Evolutionary conservation across 768 basidiomycete species (phyloP).

Genomic region (Astraeus odoratus): DNA sequence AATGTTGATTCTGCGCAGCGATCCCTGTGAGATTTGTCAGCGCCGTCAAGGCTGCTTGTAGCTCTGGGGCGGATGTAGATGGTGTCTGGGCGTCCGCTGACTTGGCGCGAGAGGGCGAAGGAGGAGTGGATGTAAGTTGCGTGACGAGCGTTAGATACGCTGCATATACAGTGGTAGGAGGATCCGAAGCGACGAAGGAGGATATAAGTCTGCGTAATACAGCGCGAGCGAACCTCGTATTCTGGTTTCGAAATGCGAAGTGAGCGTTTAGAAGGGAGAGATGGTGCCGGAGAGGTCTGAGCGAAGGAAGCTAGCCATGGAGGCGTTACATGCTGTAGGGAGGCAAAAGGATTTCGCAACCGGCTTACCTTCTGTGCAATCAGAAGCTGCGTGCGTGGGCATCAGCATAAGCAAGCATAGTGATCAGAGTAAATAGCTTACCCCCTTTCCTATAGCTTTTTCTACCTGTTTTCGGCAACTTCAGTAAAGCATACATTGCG

Average conservation of each 20-base stretch:
- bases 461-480: conserved; percentile 36
- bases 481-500: background rate
- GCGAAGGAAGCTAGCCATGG: conserved; percentile 49
- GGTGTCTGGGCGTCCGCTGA: background rate
- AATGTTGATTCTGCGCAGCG: conserved; percentile 30
- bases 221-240: conserved; percentile 53
- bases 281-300: conserved; percentile 52
- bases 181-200: conserved; percentile 39
- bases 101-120: conserved; percentile 6
- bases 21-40: conserved; percentile 29
- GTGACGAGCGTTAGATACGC: conserved; percentile 52
- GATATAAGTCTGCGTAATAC: conserved; percentile 48
- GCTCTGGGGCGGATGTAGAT: conserved; percentile 12
- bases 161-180: conserved; percentile 46
- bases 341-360: conserved; percentile 4
- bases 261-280: conserved; percentile 58
- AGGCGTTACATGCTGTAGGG: conserved; percentile 2
- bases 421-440: conserved; percentile 37
- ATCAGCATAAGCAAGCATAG: background rate
- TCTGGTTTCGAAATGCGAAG: conserved; percentile 39
- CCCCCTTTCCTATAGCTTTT: conserved; percentile 62
- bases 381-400: conserved; percentile 31
- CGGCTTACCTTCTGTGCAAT: conserved; percentile 54
- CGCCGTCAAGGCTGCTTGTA: conserved; percentile 26
- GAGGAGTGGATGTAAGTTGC: conserved; percentile 27